A percentile compares a stretch with the other conserved stretches of the same genome.
Evolutionary conservation across 768 basidiomycete genomes (phyloP).

Genomic region (Boletus sensibilis): DNA sequence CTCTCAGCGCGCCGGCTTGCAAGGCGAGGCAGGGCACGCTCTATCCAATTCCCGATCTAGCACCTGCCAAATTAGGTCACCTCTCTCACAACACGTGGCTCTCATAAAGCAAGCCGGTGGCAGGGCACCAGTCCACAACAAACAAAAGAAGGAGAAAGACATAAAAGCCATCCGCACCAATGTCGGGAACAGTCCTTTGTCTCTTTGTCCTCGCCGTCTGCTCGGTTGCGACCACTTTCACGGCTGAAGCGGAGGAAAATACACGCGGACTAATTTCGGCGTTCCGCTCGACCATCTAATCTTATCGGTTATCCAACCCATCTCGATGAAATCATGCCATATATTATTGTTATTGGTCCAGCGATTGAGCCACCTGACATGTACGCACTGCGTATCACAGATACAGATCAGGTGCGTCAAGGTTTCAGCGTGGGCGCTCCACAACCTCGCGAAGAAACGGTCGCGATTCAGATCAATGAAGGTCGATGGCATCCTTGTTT

Average conservation of each 20-base stretch:
- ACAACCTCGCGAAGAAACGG: constrained; percentile 25
- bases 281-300: constrained; percentile 28
- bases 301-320: constrained; percentile 24
- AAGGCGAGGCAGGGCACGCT: constrained; percentile 36
- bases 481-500: constrained; percentile 8
- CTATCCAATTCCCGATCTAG: constrained; percentile 32
- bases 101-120: constrained; percentile 10
- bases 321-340: constrained; percentile 19
- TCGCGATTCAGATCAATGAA: constrained; percentile 16
- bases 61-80: constrained; percentile 19
- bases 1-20: constrained; percentile 30
- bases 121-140: background rate
- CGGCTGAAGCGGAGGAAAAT: background rate
- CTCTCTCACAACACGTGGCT: constrained; percentile 31
- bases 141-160: background rate
- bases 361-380: background rate
- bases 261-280: constrained; percentile 9
- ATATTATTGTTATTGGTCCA: constrained; percentile 8
- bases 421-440: constrained; percentile 30
- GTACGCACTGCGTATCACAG: constrained; percentile 11
- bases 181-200: background rate
- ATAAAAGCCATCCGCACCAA: background rate
- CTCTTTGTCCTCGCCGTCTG: background rate
- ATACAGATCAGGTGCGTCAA: constrained; percentile 25
- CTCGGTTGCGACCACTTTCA: background rate